Percentiles rank a stretch among this genome's conserved stretches.
Evolutionary conservation across 2,329 filamentous ascomycete species (phyloP).

Genomic region (Penicillium sp.): DNA sequence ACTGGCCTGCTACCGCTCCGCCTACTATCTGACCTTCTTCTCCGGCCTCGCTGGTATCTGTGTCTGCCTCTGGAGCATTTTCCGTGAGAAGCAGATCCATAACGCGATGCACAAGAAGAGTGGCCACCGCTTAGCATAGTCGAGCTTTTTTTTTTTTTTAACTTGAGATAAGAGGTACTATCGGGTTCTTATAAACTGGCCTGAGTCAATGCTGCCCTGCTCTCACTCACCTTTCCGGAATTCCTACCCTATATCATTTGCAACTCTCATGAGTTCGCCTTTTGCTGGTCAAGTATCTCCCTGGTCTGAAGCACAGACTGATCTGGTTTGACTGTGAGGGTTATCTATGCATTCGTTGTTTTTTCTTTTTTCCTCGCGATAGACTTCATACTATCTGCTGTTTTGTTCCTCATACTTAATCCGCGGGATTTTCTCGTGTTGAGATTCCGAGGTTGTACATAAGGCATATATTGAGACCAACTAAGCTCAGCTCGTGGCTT

Average conservation of each 20-base stretch:
- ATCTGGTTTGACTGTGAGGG: constrained; percentile 4
- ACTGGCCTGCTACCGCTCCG: constrained; percentile 70
- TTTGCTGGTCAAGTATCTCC: background rate
- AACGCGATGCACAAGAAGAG: constrained; percentile 23
- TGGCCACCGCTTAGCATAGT: constrained; percentile 32
- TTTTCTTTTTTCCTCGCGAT: constrained; percentile 3
- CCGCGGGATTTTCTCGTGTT: background rate
- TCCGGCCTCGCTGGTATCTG: constrained; percentile 65
- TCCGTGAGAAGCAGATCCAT: constrained; percentile 36
- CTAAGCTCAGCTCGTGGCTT: background rate
- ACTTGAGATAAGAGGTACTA: background rate
- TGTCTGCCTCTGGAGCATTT: constrained; percentile 58
- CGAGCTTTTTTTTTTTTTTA: background rate
- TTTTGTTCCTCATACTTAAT: background rate
- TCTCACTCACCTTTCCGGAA: background rate
- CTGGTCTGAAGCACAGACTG: background rate
- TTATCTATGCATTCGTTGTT: constrained; percentile 5
- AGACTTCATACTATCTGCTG: constrained; percentile 14
- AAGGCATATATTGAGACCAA: background rate
- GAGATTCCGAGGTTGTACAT: constrained; percentile 1
- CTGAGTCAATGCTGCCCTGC: background rate
- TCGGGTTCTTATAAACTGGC: background rate
- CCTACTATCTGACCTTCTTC: constrained; percentile 72
- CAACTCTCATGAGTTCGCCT: background rate
- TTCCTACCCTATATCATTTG: background rate